Base-by-base conservation (phyloP, 1,284 basidiomycete species). In the Trichosporon sp. region DNA sequence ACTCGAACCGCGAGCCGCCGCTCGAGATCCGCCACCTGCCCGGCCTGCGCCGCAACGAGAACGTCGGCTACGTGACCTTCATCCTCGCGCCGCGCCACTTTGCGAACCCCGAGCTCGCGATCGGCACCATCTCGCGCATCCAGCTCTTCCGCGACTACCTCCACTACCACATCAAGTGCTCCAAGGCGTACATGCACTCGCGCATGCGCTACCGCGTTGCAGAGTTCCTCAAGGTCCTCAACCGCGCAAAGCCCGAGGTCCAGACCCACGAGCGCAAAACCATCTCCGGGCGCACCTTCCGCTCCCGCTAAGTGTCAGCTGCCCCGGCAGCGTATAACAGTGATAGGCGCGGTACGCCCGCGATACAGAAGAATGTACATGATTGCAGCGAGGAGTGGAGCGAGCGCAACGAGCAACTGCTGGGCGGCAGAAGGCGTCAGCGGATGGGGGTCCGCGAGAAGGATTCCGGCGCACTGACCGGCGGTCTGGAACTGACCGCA, bases 171-270 rank as follows among this genome's bases (percentile, higher is more conserved):
- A 97, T 99, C 88, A 99, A 87, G 76, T 98, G 96, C 83, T 95
- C 92, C 66, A 99, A 99, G 84, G 97, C 96, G 1, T 99, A 99
- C 85, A 96, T 99, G 93, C 97, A 99, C 84, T 96, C 93, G 27
- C 87, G 97, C 65, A 97, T 99, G 95, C 88, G 97, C 71, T 88
- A 91, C 80, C 89, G 97, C 29, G 97, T 98, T 13, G 89, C 92
- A 15, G 95, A 98, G 83, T 99, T 99, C 86, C 90, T 98, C 84
- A 99, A 99, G 86, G 90, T 99, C 64, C 86, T 99, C 77, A 99
- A 99, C 82, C 86, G 97, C 64, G 96, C 97, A n/a, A 99, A 99
- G 87, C 92, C 92, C 38, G 97, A 99, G 84, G 88, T 89, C 9
- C 90, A 78, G 58, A 74, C 70, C 31, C 25, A 23, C 44, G 95